Evolutionary conservation across 371 early-diverging fungal species (phyloP).

Genomic region (Ecytonucleospora hepatopenaei): DNA sequence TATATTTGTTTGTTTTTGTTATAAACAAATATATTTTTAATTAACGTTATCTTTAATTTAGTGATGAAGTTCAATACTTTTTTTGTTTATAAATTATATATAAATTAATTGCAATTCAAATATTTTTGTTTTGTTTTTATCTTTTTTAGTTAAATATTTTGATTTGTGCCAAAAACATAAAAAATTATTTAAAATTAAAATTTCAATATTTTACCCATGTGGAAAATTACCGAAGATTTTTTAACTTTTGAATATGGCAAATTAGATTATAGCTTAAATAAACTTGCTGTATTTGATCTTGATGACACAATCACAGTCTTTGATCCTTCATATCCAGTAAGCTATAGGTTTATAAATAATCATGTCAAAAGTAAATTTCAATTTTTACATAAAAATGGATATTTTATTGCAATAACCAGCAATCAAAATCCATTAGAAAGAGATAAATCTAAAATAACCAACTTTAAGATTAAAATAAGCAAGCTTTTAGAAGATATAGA

Average conservation of each 20-base stretch:
- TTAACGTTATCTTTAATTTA: too few species aligned
- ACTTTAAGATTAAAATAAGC: background rate
- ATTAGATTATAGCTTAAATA: background rate
- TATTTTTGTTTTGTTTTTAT: too few species aligned
- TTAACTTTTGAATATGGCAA: background rate
- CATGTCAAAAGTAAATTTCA: background rate
- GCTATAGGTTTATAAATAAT: background rate
- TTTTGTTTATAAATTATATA: too few species aligned
- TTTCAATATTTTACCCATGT: too few species aligned
- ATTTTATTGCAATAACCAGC: background rate
- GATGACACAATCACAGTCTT: background rate
- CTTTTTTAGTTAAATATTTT: too few species aligned
- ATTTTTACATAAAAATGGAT: background rate
- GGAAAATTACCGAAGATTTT: background rate
- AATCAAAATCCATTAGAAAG: background rate
- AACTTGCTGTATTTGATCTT: background rate
- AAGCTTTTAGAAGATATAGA: background rate
- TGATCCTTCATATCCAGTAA: background rate
- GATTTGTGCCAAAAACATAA: too few species aligned
- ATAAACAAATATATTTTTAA: too few species aligned
- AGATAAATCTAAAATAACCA: background rate
- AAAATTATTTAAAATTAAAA: too few species aligned
- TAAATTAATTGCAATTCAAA: too few species aligned
- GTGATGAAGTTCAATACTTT: too few species aligned
- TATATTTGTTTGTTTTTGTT: too few species aligned